These are phyloP conservation scores for Alternaria longipes DNA, from an alignment of 2,329 filamentous ascomycete species.

Conservation along the genomic window DNA sequence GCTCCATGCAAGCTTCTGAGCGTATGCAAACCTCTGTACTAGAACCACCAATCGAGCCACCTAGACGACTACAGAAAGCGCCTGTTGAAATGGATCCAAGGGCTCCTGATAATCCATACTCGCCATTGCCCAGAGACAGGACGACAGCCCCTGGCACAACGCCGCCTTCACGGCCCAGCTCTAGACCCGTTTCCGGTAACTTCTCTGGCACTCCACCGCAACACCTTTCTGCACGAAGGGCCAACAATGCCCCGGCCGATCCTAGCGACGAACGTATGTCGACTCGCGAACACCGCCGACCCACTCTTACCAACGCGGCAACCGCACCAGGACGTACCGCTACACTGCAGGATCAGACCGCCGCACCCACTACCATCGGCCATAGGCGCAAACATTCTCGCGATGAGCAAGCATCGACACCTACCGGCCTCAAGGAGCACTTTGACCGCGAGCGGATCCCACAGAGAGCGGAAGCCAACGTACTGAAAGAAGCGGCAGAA, in stretches of 20 bases:
- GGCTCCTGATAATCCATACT: slow-evolving; percentile 41
- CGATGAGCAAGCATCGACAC: slow-evolving; percentile 53
- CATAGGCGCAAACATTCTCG: slow-evolving; percentile 71
- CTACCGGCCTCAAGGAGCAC: slow-evolving; percentile 60
- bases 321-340: slow-evolving; percentile 57
- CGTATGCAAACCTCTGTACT: slow-evolving; percentile 38
- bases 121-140: slow-evolving; percentile 45
- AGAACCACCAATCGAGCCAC: slow-evolving; percentile 35
- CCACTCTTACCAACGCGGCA: slow-evolving; percentile 54
- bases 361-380: slow-evolving; percentile 50
- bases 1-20: slow-evolving; percentile 37
- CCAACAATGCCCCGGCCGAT: slow-evolving; percentile 46
- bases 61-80: slow-evolving; percentile 41
- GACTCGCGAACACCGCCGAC: slow-evolving; percentile 53
- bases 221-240: slow-evolving; percentile 34
- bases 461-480: slow-evolving; percentile 50
- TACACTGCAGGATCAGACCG: slow-evolving; percentile 47
- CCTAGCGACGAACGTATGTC: slow-evolving; percentile 48
- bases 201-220: slow-evolving; percentile 38
- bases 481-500: slow-evolving; percentile 62
- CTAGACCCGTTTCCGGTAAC: slow-evolving; percentile 42
- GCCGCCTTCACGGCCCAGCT: slow-evolving; percentile 46
- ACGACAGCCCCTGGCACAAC: slow-evolving; percentile 38
- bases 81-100: slow-evolving; percentile 41
- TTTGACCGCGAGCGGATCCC: slow-evolving; percentile 56